Conservation (phyloP, 371 early-diverging fungal genomes). For the Apophysomyces ossiformis region DNA sequence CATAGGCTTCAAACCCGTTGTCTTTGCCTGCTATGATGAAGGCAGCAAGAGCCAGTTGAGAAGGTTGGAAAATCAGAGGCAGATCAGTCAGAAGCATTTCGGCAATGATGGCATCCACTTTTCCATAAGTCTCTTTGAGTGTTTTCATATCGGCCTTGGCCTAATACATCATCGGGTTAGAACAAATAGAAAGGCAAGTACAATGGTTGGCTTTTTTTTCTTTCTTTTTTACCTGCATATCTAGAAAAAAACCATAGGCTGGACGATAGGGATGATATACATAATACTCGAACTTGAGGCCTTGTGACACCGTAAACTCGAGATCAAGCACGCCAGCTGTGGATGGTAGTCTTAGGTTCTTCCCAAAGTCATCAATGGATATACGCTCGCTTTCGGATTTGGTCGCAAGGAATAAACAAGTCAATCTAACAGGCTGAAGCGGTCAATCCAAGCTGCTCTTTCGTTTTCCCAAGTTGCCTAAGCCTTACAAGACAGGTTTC, state of each 20-base stretch:
- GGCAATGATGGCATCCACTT: conserved; percentile 57
- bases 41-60: conserved; percentile 86
- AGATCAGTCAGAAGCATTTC: conserved; percentile 77
- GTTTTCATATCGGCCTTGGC: conserved; percentile 49
- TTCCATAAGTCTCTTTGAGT: conserved; percentile 64
- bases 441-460: neutral
- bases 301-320: conserved; percentile 83
- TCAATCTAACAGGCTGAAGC: conserved; percentile 52
- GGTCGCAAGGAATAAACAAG: conserved; percentile 86
- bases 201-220: neutral
- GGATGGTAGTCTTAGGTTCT: conserved; percentile 34
- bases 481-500: conserved; percentile 74
- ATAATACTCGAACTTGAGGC: conserved; percentile 82
- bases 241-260: conserved; percentile 83
- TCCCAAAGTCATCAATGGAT: conserved; percentile 76
- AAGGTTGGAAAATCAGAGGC: conserved; percentile 78
- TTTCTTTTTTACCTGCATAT: conserved; percentile 65
- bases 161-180: conserved; percentile 49
- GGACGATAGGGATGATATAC: conserved; percentile 87
- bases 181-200: too few relatives aligned
- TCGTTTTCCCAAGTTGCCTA: neutral
- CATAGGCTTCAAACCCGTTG: conserved; percentile 56
- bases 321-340: conserved; percentile 53
- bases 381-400: conserved; percentile 85
- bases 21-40: conserved; percentile 69